Evolutionary conservation across 1,284 basidiomycete species (phyloP), one percentile per base, ranked within the genome.

Genomic region (Microbotryomycetes sp.): DNA sequence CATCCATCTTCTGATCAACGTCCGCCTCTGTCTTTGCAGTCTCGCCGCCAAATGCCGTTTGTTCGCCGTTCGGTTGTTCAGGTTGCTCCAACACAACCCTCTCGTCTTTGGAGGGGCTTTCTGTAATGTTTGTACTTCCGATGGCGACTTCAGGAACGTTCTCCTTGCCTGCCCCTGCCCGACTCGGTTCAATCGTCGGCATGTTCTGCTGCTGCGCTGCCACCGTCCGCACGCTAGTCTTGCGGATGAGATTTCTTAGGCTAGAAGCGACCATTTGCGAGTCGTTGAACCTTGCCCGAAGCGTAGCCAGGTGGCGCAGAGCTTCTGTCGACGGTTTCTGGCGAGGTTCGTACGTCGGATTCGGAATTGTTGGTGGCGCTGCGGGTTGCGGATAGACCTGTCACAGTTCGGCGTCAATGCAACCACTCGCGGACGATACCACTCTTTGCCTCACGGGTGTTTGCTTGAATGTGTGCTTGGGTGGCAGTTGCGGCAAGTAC

Each of bases 311-410:
- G 52, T 68, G 66, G 3, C 48, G 24, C 7, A 68, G 51, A 35
- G 66, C 66, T 15, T 30, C 28, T 2, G 55, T 11, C 9, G 61
- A 63, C 2, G 64, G 63, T 4, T 9, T 57, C 60, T 2, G 62
- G 54, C 3, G 45, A 50, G 3, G 60, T 60, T 11, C 60, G 28
- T 15, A 24, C 50, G 50, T 52, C 7, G 29, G 50, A n/a, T 52
- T 45, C 18, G 65, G 62, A 30, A 67, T 58, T 2, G 60, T 50
- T 0, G 65, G 62, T 1, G 65, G 60, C 5, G 60, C 47, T 23
- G 62, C 52, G n/a, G 60, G 58, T 51, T 60, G 47, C 9, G 65
- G 65, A 48, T 59, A 67, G 18, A 65, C 65, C 65, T 67, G 56
- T 15, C 30, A 7, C 11, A 9, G 16, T 18, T 11, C 11, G 18